Evolutionary conservation across 208 protist genomes (phyloP).

Genomic region (Leishmania lainsoni): DNA sequence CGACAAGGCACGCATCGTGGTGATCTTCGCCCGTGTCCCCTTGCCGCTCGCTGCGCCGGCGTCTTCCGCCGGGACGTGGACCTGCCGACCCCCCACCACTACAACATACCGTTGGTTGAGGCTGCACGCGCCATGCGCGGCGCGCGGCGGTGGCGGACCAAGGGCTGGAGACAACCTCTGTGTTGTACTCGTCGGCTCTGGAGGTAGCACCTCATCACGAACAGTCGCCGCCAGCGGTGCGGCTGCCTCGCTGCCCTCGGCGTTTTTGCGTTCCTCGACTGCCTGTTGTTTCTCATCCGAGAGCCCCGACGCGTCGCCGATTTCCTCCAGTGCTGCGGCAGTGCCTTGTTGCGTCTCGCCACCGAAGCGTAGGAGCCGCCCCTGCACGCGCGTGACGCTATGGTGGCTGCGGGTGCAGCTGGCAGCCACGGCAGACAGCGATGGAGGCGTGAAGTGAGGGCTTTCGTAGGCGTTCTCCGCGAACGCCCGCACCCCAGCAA

Average conservation of each 20-base stretch:
- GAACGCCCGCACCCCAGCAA: constrained; percentile 37
- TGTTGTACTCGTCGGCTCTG: not conserved
- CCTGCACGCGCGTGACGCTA: constrained; percentile 38
- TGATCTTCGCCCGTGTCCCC: constrained; percentile 22
- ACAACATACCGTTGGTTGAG: constrained; percentile 70
- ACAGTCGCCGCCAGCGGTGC: not conserved
- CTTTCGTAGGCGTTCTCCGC: not conserved
- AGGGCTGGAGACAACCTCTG: not conserved
- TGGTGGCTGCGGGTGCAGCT: constrained; percentile 40
- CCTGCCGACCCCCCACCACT: constrained; percentile 63
- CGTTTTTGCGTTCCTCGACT: not conserved
- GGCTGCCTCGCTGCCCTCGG: not conserved
- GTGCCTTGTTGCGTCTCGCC: constrained; percentile 49
- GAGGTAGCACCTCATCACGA: not conserved
- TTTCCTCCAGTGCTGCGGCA: constrained; percentile 38
- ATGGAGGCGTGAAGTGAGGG: not conserved
- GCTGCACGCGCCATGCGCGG: constrained; percentile 59
- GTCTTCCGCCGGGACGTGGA: constrained; percentile 26
- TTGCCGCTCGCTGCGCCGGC: constrained; percentile 4
- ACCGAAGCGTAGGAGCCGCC: constrained; percentile 62
- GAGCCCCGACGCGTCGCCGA: constrained; percentile 9
- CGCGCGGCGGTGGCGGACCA: constrained; percentile 38
- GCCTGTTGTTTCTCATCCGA: not conserved
- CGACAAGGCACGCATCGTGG: constrained; percentile 6
- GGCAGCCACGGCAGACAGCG: not conserved